Evolutionary conservation across 2,329 filamentous ascomycete species (phyloP).

Genomic region (Trichoderma sp.): DNA sequence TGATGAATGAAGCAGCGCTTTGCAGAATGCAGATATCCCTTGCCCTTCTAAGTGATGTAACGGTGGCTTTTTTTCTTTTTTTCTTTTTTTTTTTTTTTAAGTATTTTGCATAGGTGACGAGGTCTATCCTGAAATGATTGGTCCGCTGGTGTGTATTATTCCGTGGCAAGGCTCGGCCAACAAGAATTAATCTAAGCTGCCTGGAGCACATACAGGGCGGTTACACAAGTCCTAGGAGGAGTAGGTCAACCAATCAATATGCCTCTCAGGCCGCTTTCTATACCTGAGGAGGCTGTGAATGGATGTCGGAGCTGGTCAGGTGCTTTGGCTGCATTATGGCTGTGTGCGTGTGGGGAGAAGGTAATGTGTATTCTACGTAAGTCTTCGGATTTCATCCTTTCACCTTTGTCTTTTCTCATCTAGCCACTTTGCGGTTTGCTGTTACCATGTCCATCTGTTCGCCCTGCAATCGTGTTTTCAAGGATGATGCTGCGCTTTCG

Average conservation of each 20-base stretch:
- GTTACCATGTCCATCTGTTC: background rate
- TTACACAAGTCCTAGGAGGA: background rate
- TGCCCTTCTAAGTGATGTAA: background rate
- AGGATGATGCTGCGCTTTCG: background rate
- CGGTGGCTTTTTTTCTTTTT: no score
- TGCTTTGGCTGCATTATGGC: background rate
- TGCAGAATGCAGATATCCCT: background rate
- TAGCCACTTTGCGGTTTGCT: background rate
- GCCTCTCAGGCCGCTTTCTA: background rate
- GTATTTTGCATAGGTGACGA: background rate
- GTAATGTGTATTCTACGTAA: background rate
- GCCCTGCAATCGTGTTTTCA: background rate
- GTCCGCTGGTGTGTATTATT: background rate
- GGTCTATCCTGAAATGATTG: background rate
- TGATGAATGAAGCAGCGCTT: constrained; percentile 19
- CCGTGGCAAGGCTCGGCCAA: background rate
- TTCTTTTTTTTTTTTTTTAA: no score
- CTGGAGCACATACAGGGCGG: background rate
- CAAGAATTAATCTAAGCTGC: background rate
- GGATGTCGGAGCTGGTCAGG: background rate
- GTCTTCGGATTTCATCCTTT: background rate
- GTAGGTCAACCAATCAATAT: background rate
- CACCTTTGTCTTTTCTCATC: background rate
- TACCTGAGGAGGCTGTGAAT: background rate
- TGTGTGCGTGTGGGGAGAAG: background rate